A percentile compares a stretch with the other conserved stretches of the same genome.
phyloP scores from a whole-genome alignment of 768 basidiomycete genomes.

The Gyrodon lividus region DNA sequence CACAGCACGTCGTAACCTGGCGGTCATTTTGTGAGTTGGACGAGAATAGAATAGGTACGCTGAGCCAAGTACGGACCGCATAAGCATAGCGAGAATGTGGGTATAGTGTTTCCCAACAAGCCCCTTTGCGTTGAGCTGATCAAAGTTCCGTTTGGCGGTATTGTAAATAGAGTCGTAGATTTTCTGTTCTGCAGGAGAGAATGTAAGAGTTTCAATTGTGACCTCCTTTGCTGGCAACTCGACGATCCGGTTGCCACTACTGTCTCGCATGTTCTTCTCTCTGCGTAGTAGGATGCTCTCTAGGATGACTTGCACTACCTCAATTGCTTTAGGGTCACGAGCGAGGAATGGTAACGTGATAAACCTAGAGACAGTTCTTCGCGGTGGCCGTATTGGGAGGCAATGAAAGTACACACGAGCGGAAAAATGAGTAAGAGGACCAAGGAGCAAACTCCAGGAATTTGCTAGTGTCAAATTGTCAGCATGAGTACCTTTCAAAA shows the following conservation, averaged over 20 bases:
- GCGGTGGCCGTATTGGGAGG: background rate
- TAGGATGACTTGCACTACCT: constrained; percentile 92
- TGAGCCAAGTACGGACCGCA: constrained; percentile 57
- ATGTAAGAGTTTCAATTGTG: constrained; percentile 69
- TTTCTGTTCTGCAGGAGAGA: constrained; percentile 76
- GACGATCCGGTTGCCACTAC: constrained; percentile 83
- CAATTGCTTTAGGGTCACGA: constrained; percentile 88
- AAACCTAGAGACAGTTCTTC: constrained; percentile 49
- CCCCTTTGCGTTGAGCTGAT: constrained; percentile 76
- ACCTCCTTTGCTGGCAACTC: constrained; percentile 87
- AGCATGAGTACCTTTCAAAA: constrained; percentile 40
- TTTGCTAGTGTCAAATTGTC: constrained; percentile 45
- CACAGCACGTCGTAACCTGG: constrained; percentile 85
- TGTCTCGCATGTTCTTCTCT: constrained; percentile 91
- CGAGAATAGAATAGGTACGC: background rate
- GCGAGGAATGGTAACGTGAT: constrained; percentile 91
- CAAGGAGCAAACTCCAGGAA: constrained; percentile 78
- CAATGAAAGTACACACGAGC: constrained; percentile 53
- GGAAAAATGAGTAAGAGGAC: constrained; percentile 86
- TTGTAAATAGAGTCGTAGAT: constrained; percentile 87
- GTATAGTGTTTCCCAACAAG: constrained; percentile 78
- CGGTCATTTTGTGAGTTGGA: constrained; percentile 7
- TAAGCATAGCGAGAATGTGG: constrained; percentile 90
- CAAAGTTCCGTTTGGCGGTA: constrained; percentile 77
- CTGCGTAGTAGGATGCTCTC: constrained; percentile 84